Conservation (phyloP, 2,329 filamentous ascomycete genomes). For the Fusarium subtropicale region DNA sequence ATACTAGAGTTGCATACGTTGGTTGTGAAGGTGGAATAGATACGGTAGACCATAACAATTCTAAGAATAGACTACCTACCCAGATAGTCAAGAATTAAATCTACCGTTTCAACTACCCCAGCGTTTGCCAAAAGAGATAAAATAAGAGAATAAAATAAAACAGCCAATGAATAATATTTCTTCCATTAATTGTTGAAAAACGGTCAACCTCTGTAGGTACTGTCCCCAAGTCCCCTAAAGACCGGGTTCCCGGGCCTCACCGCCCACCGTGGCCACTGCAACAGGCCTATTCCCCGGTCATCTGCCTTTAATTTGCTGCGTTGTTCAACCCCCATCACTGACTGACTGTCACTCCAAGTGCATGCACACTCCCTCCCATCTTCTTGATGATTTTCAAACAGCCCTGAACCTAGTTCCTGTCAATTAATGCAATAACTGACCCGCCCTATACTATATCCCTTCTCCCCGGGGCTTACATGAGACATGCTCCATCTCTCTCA, state of each 20-base stretch:
- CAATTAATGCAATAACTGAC: constrained; percentile 2
- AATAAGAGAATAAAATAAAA: not conserved
- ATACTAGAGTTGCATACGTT: not conserved
- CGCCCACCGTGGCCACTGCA: constrained; percentile 37
- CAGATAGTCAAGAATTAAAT: not conserved
- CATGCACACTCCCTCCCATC: constrained; percentile 38
- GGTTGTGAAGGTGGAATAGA: not conserved
- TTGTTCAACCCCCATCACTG: constrained; percentile 44
- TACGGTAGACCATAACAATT: not conserved
- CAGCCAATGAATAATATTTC: constrained; percentile 24
- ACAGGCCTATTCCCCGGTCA: constrained; percentile 47
- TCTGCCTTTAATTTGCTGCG: constrained; percentile 53
- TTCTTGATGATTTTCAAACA: constrained; percentile 10
- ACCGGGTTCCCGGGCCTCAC: constrained; percentile 45
- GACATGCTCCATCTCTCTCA: constrained; percentile 25
- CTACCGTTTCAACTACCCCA: constrained; percentile 16
- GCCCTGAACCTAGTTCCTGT: constrained; percentile 9
- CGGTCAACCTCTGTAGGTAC: not conserved
- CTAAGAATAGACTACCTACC: not conserved
- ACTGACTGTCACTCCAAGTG: constrained; percentile 1
- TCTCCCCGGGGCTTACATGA: constrained; percentile 33
- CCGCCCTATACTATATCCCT: not conserved
- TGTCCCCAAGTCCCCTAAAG: not conserved
- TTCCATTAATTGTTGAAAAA: not conserved
- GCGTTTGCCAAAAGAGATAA: not conserved